These are phyloP conservation scores for Penicillium salamii DNA, from an alignment of 495 filamentous ascomycete genomes.

Conservation along the genomic window DNA sequence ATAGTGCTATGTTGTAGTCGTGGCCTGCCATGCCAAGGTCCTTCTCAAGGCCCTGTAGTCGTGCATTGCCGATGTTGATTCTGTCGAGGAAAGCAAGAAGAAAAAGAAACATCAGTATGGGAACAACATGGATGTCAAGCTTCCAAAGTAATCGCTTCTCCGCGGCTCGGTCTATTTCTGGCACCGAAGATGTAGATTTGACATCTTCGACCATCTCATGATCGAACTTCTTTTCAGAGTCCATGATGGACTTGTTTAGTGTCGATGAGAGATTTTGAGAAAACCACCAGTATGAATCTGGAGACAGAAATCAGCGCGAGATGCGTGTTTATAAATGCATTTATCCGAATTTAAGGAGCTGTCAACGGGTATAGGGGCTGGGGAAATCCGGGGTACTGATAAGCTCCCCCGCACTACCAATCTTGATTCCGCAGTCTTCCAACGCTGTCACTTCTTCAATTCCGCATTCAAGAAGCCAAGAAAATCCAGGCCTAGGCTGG, in stretches of 20 bases:
- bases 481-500: neutral
- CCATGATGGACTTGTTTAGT: slow-evolving; percentile 4
- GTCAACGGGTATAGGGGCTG: neutral
- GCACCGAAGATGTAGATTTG: slow-evolving; percentile 5
- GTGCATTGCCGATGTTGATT: slow-evolving; percentile 63
- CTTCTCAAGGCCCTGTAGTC: slow-evolving; percentile 55
- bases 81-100: slow-evolving; percentile 44
- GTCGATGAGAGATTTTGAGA: too few species aligned
- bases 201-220: slow-evolving; percentile 15
- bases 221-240: slow-evolving; percentile 9
- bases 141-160: slow-evolving; percentile 38
- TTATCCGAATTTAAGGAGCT: neutral
- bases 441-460: neutral
- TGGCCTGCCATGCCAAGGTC: slow-evolving; percentile 57
- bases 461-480: slow-evolving; percentile 2
- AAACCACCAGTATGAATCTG: neutral
- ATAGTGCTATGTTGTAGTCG: slow-evolving; percentile 60
- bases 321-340: neutral
- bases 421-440: neutral
- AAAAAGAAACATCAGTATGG: slow-evolving; percentile 36
- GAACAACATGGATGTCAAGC: slow-evolving; percentile 40
- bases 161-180: slow-evolving; percentile 17
- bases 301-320: neutral
- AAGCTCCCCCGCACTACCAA: slow-evolving; percentile 1
- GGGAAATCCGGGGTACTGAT: slow-evolving; percentile 6